Evolutionary conservation across 163 green algal genomes (phyloP).

Genomic region (Chlorella variabilis): DNA sequence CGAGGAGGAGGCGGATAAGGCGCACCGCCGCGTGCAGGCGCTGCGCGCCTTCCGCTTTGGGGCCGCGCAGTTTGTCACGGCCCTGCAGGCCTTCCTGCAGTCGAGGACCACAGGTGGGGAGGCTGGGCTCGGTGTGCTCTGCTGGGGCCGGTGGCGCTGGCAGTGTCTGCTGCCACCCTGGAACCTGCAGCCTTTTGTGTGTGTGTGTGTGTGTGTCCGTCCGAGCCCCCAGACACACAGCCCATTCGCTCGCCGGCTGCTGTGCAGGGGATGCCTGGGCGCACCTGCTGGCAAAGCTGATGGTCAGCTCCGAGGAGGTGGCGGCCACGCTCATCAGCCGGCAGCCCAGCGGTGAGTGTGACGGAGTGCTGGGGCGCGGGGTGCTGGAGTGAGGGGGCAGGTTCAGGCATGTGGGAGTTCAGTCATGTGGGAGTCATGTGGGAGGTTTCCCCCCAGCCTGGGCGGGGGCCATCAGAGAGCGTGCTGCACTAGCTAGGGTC

Average conservation of each 20-base stretch:
- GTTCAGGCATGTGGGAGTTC: too few relatives aligned
- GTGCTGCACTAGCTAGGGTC: too few relatives aligned
- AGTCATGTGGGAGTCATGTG: too few relatives aligned
- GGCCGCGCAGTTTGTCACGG: slow-evolving; percentile 39
- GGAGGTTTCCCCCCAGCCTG: too few relatives aligned
- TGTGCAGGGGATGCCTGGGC: slow-evolving; percentile 35
- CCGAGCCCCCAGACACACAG: too few relatives aligned
- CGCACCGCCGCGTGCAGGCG: slow-evolving; percentile 33
- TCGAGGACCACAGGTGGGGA: slow-evolving; percentile 4
- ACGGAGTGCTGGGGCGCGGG: too few relatives aligned
- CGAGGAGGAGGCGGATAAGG: slow-evolving; percentile 24
- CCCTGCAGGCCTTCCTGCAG: slow-evolving; percentile 47
- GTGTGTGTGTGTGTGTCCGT: too few relatives aligned
- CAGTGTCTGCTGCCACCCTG: neutral
- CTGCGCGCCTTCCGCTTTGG: slow-evolving; percentile 46
- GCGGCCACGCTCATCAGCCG: slow-evolving; percentile 17
- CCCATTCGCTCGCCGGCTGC: too few relatives aligned
- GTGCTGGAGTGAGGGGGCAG: too few relatives aligned
- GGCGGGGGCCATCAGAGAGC: too few relatives aligned
- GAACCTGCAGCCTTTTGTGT: too few relatives aligned
- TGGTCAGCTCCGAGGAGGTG: slow-evolving; percentile 36
- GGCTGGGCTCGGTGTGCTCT: neutral
- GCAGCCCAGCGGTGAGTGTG: slow-evolving; percentile 28
- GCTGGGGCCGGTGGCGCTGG: neutral
- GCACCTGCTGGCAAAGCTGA: slow-evolving; percentile 44